Percentiles rank a stretch among this genome's conserved stretches.
Conservation (phyloP, 140 eudicot species). For the Stevia rebaudiana region DNA sequence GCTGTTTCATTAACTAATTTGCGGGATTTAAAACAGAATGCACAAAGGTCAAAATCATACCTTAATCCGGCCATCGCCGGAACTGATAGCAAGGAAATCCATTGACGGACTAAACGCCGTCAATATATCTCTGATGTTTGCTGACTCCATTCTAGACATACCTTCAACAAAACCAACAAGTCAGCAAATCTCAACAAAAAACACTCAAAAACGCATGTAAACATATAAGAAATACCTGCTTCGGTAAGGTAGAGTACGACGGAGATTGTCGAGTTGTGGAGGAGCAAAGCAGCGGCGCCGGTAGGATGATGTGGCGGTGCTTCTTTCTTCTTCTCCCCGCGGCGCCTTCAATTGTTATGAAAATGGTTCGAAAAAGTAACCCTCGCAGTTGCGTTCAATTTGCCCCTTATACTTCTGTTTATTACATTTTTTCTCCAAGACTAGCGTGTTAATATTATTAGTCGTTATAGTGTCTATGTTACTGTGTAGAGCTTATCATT, state of each 20-base stretch:
- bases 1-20: neutral
- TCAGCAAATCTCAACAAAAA: neutral
- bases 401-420: constrained; percentile 4
- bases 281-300: constrained; percentile 11
- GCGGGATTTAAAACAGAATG: neutral
- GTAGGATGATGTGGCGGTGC: constrained; percentile 1
- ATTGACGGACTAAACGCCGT: constrained; percentile 74
- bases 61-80: constrained; percentile 89
- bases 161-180: constrained; percentile 16
- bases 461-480: no score
- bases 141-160: constrained; percentile 45
- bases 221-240: neutral
- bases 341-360: constrained; percentile 17
- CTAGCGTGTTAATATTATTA: neutral
- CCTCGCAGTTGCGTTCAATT: constrained; percentile 8
- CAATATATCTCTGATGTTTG: constrained; percentile 66
- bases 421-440: neutral
- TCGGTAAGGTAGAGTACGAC: neutral
- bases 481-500: no score
- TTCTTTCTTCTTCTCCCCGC: constrained; percentile 10
- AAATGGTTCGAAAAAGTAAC: constrained; percentile 6
- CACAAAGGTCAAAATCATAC: constrained; percentile 22
- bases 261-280: neutral
- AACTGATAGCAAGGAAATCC: constrained; percentile 67
- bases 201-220: neutral